A percentile compares a stretch with the other conserved stretches of the same genome.
These are phyloP conservation scores for Leccinum broughii DNA, from an alignment of 768 basidiomycete species.

Conservation along the genomic window DNA sequence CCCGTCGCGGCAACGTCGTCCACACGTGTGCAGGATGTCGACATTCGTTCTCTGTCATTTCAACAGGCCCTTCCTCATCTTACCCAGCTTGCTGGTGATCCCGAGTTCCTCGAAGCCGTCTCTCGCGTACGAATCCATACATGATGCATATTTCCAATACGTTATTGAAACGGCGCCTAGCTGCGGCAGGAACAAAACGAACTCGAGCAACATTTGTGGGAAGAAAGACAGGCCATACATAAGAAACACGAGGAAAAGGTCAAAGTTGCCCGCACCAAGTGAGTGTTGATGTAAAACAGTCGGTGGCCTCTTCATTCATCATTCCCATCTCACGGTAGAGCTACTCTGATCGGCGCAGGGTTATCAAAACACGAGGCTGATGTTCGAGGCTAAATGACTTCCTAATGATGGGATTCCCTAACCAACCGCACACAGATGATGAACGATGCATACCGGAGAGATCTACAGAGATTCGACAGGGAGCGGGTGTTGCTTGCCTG, in stretches of 20 bases:
- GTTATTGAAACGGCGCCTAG: conserved; percentile 37
- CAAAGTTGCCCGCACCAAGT: conserved; percentile 68
- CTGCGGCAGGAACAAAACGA: conserved; percentile 70
- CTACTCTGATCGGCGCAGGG: conserved; percentile 60
- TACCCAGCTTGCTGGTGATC: conserved; percentile 58
- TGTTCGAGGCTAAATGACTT: conserved; percentile 25
- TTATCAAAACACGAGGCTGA: conserved; percentile 65
- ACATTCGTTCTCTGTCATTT: conserved; percentile 55
- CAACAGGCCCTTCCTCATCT: conserved; percentile 69
- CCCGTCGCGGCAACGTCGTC: conserved; percentile 6
- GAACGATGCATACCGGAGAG: conserved; percentile 60
- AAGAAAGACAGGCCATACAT: conserved; percentile 62
- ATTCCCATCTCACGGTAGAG: conserved; percentile 42
- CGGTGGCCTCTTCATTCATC: conserved; percentile 4
- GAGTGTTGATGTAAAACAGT: conserved; percentile 22
- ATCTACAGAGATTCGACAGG: conserved; percentile 66
- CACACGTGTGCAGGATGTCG: conserved; percentile 22
- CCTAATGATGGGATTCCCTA: conserved; percentile 7
- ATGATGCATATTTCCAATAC: conserved; percentile 1
- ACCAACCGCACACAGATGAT: conserved; percentile 54
- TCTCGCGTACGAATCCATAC: conserved; percentile 45
- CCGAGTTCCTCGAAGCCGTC: conserved; percentile 49
- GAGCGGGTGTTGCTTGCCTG: conserved; percentile 72
- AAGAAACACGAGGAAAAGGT: conserved; percentile 71
- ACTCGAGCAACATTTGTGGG: conserved; percentile 68